Evolutionary conservation across 805 yeast species (phyloP), one percentile per base, ranked within the genome.

Genomic region (Ogataea saltuana): DNA sequence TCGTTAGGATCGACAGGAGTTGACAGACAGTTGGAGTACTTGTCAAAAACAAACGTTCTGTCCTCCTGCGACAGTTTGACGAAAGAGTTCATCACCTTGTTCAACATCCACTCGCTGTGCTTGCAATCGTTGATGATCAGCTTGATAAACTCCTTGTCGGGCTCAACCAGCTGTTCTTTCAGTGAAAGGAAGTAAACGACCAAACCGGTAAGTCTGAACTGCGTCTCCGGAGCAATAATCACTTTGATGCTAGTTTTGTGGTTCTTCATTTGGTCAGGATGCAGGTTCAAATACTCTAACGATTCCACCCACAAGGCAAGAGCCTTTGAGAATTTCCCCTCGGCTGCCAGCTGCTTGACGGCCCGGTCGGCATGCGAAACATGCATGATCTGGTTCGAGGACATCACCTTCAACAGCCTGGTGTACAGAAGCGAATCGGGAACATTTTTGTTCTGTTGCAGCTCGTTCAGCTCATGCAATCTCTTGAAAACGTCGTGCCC

Each of bases 221-320:
- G 46, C 4, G 34, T 36, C 25, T 46, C 39, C 6, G 41, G 19
- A n/a, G 41, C 4, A 18, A 42, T 15, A 9, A 9, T 15, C 18
- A 23, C 33, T 42, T 31, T 22, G 19, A 7, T 7, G 41, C 9
- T 21, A n/a, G 27, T 20, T 18, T 33, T 30, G 20, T 26, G 27
- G 25, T 29, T 32, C 8, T 26, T 21, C 42, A 39, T 46, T 22
- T 34, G 36, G 17, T 42, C 49, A 6, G 59, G 59, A 26, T 48
- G 51, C 18, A 34, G 23, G 31, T 50, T 59, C 33, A 54, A 49
- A 42, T 57, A 59, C 34, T 60, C 62, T 15, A 56, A 37, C 18
- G 53, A 39, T 29, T 59, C 59, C 33, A 60, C 51, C 60, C 61
- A 64, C 4, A 56, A 19, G n/a, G 57, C 51, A 21, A 65, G 39